Base-by-base conservation (phyloP, 148 eudicot species). In the Spergularia marina region DNA sequence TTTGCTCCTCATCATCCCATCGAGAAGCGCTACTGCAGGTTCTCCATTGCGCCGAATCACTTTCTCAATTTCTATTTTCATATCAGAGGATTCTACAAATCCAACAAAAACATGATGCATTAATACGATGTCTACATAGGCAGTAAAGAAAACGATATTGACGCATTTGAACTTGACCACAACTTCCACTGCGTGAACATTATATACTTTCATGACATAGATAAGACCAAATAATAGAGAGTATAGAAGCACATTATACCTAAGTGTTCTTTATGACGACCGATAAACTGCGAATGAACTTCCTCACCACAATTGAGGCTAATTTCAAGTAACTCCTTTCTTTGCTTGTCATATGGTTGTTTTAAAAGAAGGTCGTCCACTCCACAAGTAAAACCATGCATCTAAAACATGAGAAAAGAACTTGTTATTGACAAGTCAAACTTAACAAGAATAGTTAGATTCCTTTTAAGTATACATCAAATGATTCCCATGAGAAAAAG, bases 331-430 rank as follows among this genome's bases (percentile, higher is more conserved):
- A 85, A 72, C 75, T 82, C 76, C 83, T 89, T 85, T 82, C 96
- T 90, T 83, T 74, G 73, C 40, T 60, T 53, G 66, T 95, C 97
- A 65, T 78, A 84, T 52, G 84, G 68, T 61, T 88, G 89, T 76
- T 85, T 78, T 55, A 95, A 85, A 36, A 95, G 84, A 67, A 95
- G 90, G 81, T 95, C 99, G 74, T 95, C 96, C 65, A 95, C 77
- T 76, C 99, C 99, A 79, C 99, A 95, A 15, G 99, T 95, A 86
- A 95, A 95, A 15, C 99, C 99, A 79, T 92, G 88, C 78, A 82
- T 77, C 99, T 95, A 83, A 76, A 78, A 61, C 58, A 81, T 39
- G 53, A 40, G 59, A 63, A 76, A 79, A 47, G 30, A 30, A 54
- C 34, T 39, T 36, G 21, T 51, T 12, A 61, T 21, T 62, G 64